Evolutionary conservation across 2,329 filamentous ascomycete genomes (phyloP), one percentile per base, ranked within the genome.

Genomic region (Fusarium falciforme): DNA sequence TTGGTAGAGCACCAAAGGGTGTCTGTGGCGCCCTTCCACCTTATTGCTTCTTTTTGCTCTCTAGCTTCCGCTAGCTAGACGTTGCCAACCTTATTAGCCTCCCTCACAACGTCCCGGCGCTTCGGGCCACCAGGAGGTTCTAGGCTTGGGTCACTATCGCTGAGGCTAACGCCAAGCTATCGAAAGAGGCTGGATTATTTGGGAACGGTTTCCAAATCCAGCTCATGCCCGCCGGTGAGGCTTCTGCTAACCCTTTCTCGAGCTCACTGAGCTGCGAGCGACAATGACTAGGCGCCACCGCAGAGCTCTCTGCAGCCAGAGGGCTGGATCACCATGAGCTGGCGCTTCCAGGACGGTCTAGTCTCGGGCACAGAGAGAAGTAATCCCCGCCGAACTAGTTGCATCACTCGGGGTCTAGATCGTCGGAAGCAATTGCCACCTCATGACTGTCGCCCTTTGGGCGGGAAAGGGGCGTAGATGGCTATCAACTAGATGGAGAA

Each of bases 81-180:
- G 54, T 58, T 58, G 33, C 31, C 31, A 58, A 58, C 54, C 54
- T 58, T 58, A 58, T 36, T 58, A 58, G 54, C 54, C 20, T 58
- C 33, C 22, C 17, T 35, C 31, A 25, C 33, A 58, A 58, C 33
- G 54, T 58, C 54, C 54, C 54, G 54, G 54, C 31, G 54, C 54
- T 17, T 58, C 33, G 54, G 54, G 54, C 54, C 12, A 22, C 14
- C 54, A 35, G 52, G 52, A 36, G 20, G 54, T 27, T 58, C 54
- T 58, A 27, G 54, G 54, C 33, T 58, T 25, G 9, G 29, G 31
- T 11, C 3, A 58, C n/a, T 25, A 36, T 35, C 31, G 20, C 33
- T 52, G 47, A 9, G 14, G 54, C 31, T 58, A 58, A 58, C 33
- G 54, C 31, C n/a, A 58, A 38, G 31, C 54, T 58, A 58, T 58